phyloP scores from a whole-genome alignment of 495 filamentous ascomycete genomes.

The Neurospora sp. region DNA sequence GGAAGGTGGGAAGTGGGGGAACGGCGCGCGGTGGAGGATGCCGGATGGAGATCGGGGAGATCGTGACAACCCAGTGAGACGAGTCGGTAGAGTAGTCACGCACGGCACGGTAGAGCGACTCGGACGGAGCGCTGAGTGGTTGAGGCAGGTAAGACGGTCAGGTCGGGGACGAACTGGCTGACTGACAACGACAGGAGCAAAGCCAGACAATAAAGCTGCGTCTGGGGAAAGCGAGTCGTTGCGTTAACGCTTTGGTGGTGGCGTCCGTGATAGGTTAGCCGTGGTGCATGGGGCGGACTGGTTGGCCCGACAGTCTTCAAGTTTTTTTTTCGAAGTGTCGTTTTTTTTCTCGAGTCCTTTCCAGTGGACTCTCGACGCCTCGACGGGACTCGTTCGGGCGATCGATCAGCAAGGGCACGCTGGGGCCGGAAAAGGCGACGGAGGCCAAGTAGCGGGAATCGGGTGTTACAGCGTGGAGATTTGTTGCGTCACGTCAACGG shows the following conservation, averaged over 20 bases:
- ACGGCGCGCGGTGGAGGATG: slow-evolving; percentile 6
- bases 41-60: background rate
- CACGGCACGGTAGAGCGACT: background rate
- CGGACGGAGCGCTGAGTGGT: background rate
- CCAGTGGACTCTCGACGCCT: background rate
- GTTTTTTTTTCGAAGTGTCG: background rate
- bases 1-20: slow-evolving; percentile 5
- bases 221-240: background rate
- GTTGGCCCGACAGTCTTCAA: background rate
- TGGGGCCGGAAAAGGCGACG: background rate
- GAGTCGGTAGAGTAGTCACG: background rate
- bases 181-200: background rate
- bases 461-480: background rate
- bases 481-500: background rate
- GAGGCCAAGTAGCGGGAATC: background rate
- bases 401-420: background rate
- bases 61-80: background rate
- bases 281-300: background rate
- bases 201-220: background rate
- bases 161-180: background rate
- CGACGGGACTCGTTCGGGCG: background rate
- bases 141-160: background rate
- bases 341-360: background rate
- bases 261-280: background rate
- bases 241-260: background rate